phyloP scores from a whole-genome alignment of 2,329 filamentous ascomycete species.

The Tolypocladium tundrense region DNA sequence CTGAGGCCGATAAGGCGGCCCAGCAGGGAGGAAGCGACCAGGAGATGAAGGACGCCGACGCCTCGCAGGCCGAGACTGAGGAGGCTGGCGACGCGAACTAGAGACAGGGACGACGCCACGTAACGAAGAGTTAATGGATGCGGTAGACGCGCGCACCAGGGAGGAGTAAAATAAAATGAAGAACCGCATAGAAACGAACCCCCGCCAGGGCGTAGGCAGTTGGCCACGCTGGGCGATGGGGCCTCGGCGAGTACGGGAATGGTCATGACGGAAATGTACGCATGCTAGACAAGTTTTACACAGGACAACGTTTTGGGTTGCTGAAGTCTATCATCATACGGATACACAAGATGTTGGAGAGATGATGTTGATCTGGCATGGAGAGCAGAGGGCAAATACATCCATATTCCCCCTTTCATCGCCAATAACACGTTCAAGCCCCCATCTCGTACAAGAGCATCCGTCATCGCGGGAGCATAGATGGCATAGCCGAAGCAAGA shows the following conservation, averaged over 20 bases:
- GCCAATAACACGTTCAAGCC: neutral
- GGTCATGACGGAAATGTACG: slow-evolving; percentile 3
- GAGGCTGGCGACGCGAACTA: slow-evolving; percentile 29
- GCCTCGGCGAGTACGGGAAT: neutral
- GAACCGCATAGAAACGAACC: slow-evolving; percentile 1
- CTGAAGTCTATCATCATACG: neutral
- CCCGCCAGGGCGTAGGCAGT: no score
- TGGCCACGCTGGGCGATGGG: neutral
- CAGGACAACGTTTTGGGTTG: neutral
- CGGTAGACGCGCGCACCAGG: slow-evolving; percentile 6
- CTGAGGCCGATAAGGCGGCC: slow-evolving; percentile 38
- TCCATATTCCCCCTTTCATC: neutral
- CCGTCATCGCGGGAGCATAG: neutral
- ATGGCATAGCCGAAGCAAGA: no score
- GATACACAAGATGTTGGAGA: neutral
- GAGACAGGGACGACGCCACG: slow-evolving; percentile 3
- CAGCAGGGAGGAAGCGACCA: slow-evolving; percentile 43
- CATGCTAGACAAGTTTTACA: slow-evolving; percentile 1
- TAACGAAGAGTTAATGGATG: slow-evolving; percentile 1
- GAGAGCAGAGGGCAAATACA: neutral
- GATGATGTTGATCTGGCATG: neutral
- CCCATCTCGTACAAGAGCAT: neutral
- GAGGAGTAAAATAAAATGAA: slow-evolving; percentile 6
- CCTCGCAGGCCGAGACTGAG: slow-evolving; percentile 39
- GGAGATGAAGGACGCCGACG: slow-evolving; percentile 54